Base-by-base conservation (phyloP, 2,329 filamentous ascomycete species). In the Trichocomaceae sp. region DNA sequence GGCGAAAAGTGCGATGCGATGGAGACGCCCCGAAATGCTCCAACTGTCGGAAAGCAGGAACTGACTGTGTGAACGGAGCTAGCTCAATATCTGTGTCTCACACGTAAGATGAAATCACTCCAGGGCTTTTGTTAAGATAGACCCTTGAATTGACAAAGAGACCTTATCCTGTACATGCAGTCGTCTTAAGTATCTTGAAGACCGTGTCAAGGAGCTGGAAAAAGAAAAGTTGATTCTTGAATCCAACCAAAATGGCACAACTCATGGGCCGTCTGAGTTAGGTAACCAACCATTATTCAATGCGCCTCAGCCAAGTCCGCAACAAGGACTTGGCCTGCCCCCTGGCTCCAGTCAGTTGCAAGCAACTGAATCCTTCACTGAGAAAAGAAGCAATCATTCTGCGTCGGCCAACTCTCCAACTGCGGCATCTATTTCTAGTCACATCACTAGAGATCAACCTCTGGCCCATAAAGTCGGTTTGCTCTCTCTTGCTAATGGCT, bases 1-100 rank as follows among this genome's bases (percentile, higher is more conserved):
- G 29, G 23, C 46, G 46, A 35, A 48, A 48, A 35, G 23, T 31
- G n/a, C 46, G 46, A 22, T 48, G 46, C n/a, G 46, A 48, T 35
- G 46, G 46, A 35, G 23, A 5, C 9, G 9, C 19, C 13, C 46
- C 46, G n/a, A 22, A n/a, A 31, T 48, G 46, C 19, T 31, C 46
- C 9, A 48, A 31, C 10, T 48, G 46, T 48, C n/a, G 10, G 10
- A 31, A 19, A 48, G 46, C 29, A 31, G 46, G 46, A 5, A 23
- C n/a, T n/a, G 46, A 48, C 2, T 48, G 46, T 31, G 12, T 48
- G n/a, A 13, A 46, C 10, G 42, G 42, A 3, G n/a, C 12, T 46
- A 15, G 12, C 12, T 46, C 20, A 13, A 15, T 19, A 20, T 13
- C n/a, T 15, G 42, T 46, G 10, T 46, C 42, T 46, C 42, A 19